Percentiles rank a stretch among this genome's conserved stretches.
These are phyloP conservation scores for Dissophora globulifera DNA, from an alignment of 192 early-diverging fungal genomes.

Conservation along the genomic window DNA sequence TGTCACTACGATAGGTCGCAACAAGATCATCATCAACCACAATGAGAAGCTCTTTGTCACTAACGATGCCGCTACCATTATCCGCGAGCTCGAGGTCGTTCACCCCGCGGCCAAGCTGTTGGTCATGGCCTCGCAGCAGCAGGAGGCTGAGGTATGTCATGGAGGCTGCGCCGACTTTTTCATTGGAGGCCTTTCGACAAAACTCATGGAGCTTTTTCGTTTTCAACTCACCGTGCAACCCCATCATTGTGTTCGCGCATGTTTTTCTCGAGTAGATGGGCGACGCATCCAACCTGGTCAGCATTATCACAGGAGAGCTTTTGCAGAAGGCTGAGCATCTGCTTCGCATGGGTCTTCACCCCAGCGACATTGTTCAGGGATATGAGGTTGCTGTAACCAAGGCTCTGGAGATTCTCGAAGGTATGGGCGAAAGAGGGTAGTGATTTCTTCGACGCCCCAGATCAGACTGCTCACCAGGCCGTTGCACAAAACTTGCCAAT, in stretches of 20 bases:
- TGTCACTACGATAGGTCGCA: constrained; percentile 71
- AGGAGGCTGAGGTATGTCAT: constrained; percentile 85
- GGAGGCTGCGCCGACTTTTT: neutral
- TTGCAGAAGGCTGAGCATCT: constrained; percentile 93
- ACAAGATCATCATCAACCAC: constrained; percentile 99
- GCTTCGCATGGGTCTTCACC: constrained; percentile 94
- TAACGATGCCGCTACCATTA: constrained; percentile 98
- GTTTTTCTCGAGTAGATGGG: too few relatives aligned
- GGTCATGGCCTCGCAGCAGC: constrained; percentile 96
- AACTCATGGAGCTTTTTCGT: neutral
- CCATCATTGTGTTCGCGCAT: too few relatives aligned
- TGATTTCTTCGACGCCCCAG: too few relatives aligned
- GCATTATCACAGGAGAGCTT: constrained; percentile 94
- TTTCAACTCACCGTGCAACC: too few relatives aligned
- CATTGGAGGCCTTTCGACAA: too few relatives aligned
- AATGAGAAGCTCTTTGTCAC: constrained; percentile 98
- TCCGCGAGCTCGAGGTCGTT: constrained; percentile 95
- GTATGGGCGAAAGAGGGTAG: too few relatives aligned
- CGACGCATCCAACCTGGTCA: constrained; percentile 95
- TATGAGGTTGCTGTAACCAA: constrained; percentile 89
- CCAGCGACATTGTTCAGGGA: constrained; percentile 94
- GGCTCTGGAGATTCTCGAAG: constrained; percentile 83
- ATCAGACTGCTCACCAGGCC: too few relatives aligned
- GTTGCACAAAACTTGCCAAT: neutral
- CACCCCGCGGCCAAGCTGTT: constrained; percentile 97